A percentile compares a stretch with the other conserved stretches of the same genome.
These are phyloP conservation scores for Candida stauntonica DNA, from an alignment of 805 yeast genomes.

Conservation along the genomic window DNA sequence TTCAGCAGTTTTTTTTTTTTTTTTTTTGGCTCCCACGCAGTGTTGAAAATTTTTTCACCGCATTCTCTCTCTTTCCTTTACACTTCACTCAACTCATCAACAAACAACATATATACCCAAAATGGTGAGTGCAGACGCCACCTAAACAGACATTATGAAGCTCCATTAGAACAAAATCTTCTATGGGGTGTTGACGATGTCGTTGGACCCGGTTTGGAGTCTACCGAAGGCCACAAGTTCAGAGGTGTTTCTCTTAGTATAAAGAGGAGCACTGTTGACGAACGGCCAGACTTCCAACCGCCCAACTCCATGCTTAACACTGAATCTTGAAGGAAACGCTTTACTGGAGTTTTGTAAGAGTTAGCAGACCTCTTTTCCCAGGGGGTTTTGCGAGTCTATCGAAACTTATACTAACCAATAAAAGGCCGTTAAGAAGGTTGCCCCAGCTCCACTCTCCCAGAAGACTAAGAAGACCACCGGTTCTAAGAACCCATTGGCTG, in stretches of 20 bases:
- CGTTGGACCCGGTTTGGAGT: constrained; percentile 3
- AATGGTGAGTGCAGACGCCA: constrained; percentile 9
- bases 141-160: constrained; percentile 29
- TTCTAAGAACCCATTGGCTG: constrained; percentile 81
- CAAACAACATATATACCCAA: not conserved
- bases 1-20: too few species aligned
- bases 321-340: too few species aligned
- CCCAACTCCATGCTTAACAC: not conserved
- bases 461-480: constrained; percentile 55
- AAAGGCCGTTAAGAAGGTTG: constrained; percentile 71
- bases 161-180: constrained; percentile 15
- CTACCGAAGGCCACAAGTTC: not conserved
- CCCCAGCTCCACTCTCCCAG: constrained; percentile 96
- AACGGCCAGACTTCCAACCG: not conserved
- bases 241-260: constrained; percentile 4
- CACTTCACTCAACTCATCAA: not conserved
- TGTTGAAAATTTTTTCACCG: constrained; percentile 5
- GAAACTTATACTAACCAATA: too few species aligned
- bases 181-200: constrained; percentile 29
- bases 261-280: constrained; percentile 1
- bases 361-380: too few species aligned
- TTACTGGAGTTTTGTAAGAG: too few species aligned
- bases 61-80: not conserved
- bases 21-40: too few species aligned
- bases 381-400: too few species aligned